Percentiles rank a stretch among this genome's conserved stretches.
These are phyloP conservation scores for Vigna unguiculata DNA, from an alignment of 306 rosid species.

Conservation along the genomic window DNA sequence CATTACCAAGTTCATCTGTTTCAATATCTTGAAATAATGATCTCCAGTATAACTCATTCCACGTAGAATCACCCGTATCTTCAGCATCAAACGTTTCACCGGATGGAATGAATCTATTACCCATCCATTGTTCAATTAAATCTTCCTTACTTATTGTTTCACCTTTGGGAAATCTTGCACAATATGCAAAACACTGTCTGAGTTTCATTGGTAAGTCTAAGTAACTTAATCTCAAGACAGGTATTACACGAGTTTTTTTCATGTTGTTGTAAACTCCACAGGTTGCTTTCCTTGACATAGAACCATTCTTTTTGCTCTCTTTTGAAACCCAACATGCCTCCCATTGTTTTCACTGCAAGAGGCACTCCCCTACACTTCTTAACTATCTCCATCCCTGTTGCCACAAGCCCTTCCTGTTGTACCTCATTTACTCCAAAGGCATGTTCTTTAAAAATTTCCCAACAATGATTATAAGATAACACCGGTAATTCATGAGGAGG, in stretches of 20 bases:
- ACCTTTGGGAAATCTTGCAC: slow-evolving; percentile 44
- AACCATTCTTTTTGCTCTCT: slow-evolving; percentile 24
- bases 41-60: no score
- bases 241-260: background rate
- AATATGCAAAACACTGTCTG: slow-evolving; percentile 44
- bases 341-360: slow-evolving; percentile 20
- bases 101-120: no score
- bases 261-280: background rate
- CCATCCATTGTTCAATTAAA: no score
- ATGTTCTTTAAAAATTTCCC: slow-evolving; percentile 30
- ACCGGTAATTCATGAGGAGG: slow-evolving; percentile 13
- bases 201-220: background rate
- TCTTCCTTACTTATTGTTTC: background rate
- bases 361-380: slow-evolving; percentile 34
- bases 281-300: slow-evolving; percentile 5
- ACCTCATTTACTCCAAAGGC: no score
- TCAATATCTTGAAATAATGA: no score
- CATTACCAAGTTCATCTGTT: no score
- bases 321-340: background rate
- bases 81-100: no score
- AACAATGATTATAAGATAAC: slow-evolving; percentile 46
- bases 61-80: no score
- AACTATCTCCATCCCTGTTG: no score
- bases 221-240: slow-evolving; percentile 41
- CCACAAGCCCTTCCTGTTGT: no score